These are phyloP conservation scores for Chamaecrista fasciculata DNA, from an alignment of 306 rosid species.

Conservation along the genomic window DNA sequence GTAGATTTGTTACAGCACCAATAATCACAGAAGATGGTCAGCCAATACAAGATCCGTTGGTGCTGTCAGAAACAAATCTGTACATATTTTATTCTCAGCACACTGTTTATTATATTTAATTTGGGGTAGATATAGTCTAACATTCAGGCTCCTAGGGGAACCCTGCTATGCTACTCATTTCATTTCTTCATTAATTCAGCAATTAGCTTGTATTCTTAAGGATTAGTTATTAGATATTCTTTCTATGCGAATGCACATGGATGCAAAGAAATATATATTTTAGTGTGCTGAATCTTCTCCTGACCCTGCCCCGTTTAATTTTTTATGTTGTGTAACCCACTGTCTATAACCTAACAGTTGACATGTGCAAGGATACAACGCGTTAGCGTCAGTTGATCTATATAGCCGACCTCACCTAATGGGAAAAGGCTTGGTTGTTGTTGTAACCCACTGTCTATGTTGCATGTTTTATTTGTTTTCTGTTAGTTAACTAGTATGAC, in stretches of 20 bases:
- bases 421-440: no score
- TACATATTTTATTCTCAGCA: conserved; percentile 8
- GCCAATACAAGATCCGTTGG: conserved; percentile 78
- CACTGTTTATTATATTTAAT: conserved; percentile 1
- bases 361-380: no score
- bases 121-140: background rate
- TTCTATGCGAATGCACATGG: background rate
- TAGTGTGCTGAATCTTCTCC: background rate
- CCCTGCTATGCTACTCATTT: background rate
- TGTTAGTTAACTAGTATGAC: background rate
- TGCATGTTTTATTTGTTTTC: background rate
- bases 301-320: background rate
- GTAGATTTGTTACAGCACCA: conserved; percentile 89
- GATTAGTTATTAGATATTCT: background rate
- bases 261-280: background rate
- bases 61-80: conserved; percentile 62
- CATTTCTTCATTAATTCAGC: conserved; percentile 12
- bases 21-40: conserved; percentile 77
- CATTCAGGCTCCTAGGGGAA: conserved; percentile 23
- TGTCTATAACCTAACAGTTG: no score
- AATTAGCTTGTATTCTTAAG: background rate
- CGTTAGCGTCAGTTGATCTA: no score
- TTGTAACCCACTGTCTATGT: background rate
- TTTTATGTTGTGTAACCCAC: background rate
- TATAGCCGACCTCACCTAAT: no score